Evolutionary conservation across 2,329 filamentous ascomycete genomes (phyloP), one percentile per base, ranked within the genome.

Genomic region (Gremmenia infestans): DNA sequence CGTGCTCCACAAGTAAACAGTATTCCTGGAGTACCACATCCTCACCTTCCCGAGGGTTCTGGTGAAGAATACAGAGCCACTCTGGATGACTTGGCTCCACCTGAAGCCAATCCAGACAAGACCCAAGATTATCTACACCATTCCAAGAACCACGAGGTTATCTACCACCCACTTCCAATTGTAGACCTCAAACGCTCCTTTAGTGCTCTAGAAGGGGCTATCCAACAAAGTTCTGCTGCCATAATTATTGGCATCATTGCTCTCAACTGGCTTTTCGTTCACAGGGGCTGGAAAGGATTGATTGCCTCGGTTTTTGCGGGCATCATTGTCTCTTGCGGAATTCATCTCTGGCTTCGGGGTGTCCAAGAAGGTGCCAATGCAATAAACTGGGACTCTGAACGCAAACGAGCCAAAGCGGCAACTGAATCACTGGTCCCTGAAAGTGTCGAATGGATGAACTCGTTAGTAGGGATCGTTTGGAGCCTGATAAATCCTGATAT

Each of bases 391-490:
- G 60, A 62, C 45, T 48, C 60, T 8, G 60, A 62, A 48, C 48
- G 55, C 5, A 48, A 60, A 48, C 35, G 60, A 46, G 60, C 60
- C 5, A 52, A 28, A 2, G 60, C 60, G 39, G 60, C 60, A 2
- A 60, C 60, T 8, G 60, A 62, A 25, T 60, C 57, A 15, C 50
- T 62, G 1, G 51, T 62, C 11, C 60, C 60, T 3, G 60, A 62
- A n/a, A 60, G 57, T 4, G 60, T 62, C 2, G 60, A 62, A 49
- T 62, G 60, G 60, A 60, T 62, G 60, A 62, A 62, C 19, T 59
- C 57, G 7, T 40, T 62, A 14, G 50, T 62, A 11, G 60, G 60
- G 2, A 55, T 58, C 37, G 55, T 62, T n/a, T 62, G 60, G 60
- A 51, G 50, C 6, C 28, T 62, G 48, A 62, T 62, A 36, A 62